These are phyloP conservation scores for Globisporangium radiosum DNA, from an alignment of 352 stramenopile species.

Conservation along the genomic window DNA sequence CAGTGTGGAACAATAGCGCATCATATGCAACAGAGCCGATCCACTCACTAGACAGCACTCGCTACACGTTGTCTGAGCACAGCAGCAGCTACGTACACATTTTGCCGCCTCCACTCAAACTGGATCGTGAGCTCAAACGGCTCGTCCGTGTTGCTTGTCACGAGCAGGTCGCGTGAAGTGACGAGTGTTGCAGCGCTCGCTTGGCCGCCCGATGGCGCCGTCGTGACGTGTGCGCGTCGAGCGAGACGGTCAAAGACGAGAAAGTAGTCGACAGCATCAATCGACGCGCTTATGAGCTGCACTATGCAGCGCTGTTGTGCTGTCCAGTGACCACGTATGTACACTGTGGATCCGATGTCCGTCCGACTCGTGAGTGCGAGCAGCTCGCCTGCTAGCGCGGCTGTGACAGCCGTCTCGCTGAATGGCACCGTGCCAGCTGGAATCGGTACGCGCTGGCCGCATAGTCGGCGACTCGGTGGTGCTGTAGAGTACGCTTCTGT, in stretches of 20 bases:
- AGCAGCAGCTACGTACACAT: slow-evolving; percentile 11
- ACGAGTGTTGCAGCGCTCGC: not conserved
- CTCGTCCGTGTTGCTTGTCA: slow-evolving; percentile 1
- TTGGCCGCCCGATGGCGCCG: not conserved
- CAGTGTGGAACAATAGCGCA: not conserved
- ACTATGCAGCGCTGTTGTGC: slow-evolving; percentile 1
- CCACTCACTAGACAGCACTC: too few relatives aligned
- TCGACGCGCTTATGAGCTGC: not conserved
- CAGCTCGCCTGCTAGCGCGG: not conserved
- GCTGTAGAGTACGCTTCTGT: slow-evolving; percentile 2
- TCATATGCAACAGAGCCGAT: too few relatives aligned
- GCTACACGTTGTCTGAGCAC: too few relatives aligned
- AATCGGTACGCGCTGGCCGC: not conserved
- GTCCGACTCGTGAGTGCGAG: slow-evolving; percentile 3
- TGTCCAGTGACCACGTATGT: slow-evolving; percentile 13
- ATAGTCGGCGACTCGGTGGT: slow-evolving; percentile 7
- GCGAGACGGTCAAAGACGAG: slow-evolving; percentile 8
- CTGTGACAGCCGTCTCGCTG: not conserved
- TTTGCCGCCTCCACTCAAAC: slow-evolving; percentile 12
- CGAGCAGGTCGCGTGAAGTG: slow-evolving; percentile 1
- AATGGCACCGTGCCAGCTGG: not conserved
- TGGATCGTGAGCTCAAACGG: slow-evolving; percentile 11
- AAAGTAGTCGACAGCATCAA: not conserved
- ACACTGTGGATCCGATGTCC: slow-evolving; percentile 6
- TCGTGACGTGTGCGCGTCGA: slow-evolving; percentile 1